phyloP scores from a whole-genome alignment of 1,139 yeast genomes.

The Yamadazyma songkhlaensis region DNA sequence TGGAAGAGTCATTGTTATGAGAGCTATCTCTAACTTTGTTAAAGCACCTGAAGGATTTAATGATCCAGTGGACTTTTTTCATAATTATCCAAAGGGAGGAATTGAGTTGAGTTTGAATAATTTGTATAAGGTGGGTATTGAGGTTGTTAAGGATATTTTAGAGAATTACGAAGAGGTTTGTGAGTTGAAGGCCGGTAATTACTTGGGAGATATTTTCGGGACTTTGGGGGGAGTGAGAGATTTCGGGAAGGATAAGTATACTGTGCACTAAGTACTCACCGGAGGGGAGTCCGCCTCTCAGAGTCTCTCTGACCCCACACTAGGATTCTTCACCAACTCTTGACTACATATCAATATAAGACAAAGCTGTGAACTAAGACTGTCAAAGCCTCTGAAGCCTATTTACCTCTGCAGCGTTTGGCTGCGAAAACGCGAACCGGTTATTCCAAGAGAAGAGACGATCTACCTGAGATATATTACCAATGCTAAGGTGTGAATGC shows the following conservation, averaged over 20 bases:
- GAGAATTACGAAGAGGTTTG: constrained; percentile 52
- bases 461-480: too few species aligned
- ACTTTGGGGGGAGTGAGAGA: constrained; percentile 42
- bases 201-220: constrained; percentile 59
- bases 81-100: constrained; percentile 52
- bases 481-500: too few species aligned
- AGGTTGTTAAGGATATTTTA: constrained; percentile 53
- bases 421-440: too few species aligned
- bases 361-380: too few species aligned
- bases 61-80: constrained; percentile 48
- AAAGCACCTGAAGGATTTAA: constrained; percentile 45
- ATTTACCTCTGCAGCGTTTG: too few species aligned
- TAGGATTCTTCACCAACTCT: too few species aligned
- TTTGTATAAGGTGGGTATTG: constrained; percentile 53
- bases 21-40: constrained; percentile 63
- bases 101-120: constrained; percentile 47
- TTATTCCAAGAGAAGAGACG: too few species aligned
- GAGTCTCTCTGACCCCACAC: too few species aligned
- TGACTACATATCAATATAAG: too few species aligned
- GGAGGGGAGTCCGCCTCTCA: too few species aligned
- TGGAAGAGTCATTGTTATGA: constrained; percentile 56
- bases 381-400: too few species aligned
- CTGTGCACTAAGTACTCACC: constrained; percentile 8
- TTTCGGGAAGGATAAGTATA: constrained; percentile 22
- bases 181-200: constrained; percentile 45